Base-by-base conservation (phyloP, 805 yeast genomes). In the Cyberlindnera mycetangii region DNA sequence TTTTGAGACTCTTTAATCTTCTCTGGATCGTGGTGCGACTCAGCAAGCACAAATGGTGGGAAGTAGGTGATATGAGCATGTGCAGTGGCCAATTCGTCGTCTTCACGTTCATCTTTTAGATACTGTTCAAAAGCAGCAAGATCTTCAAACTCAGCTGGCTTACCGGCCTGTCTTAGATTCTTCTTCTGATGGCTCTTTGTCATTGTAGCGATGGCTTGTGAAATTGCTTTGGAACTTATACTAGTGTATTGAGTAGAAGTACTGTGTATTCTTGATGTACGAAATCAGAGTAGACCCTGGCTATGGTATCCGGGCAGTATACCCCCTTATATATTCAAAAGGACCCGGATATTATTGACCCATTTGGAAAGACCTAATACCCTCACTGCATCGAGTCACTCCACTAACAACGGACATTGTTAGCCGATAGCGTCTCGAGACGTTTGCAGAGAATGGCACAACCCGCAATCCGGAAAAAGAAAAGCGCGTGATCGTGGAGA, bases 21-120 rank as follows among this genome's bases (percentile, higher is more conserved):
- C 42, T 84, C 89, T 47, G 81, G 78, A 57, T 83, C 80, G 45
- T 81, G 78, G 52, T 81, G 86, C 48, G 81, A 75, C 45, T 79
- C 84, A 51, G 76, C 75, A 62, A 83, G 52, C 39, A 85, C 76
- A 60, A 85, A 85, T 41, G 92, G 92, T 18, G 93, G 93, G 57
- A 78, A 72, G 64, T 85, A 85, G 39, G 70, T 71, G 48, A 84
- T 68, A 50, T 77, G 81, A 27, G 86, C 85, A 58, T 83, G 85
- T 52, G 81, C 68, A 54, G 79, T 76, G 59, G 80, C 86, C 54
- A 76, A 81, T 47, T 85, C 89, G 50, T 83, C 80, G 61, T 84
- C 90, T 75, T 86, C 83, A 4, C 85, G 78, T 58, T 83, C 90
- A 59, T 81, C 86, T 57, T 80, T 74, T 47, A 85, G 68, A 61